phyloP scores from a whole-genome alignment of 805 yeast species.

The Candida boleticola region DNA sequence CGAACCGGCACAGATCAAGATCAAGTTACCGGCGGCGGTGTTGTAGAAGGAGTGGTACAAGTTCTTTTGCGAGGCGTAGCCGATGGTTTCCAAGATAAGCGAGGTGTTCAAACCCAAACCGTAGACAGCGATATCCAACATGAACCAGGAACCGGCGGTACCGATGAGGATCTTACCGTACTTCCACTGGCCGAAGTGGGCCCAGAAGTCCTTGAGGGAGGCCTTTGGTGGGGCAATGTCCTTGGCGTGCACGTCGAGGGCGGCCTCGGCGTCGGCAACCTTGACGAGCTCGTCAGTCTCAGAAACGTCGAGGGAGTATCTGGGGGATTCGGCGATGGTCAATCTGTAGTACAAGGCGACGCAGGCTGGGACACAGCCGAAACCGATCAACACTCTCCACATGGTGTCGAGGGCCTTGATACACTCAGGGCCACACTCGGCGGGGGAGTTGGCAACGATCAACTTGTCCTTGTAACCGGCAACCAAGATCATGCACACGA shows the following conservation, averaged over 20 bases:
- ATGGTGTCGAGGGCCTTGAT: slow-evolving; percentile 80
- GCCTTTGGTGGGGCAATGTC: slow-evolving; percentile 71
- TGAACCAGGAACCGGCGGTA: slow-evolving; percentile 90
- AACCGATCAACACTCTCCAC: slow-evolving; percentile 91
- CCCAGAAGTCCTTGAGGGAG: slow-evolving; percentile 66
- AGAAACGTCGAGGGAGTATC: slow-evolving; percentile 78
- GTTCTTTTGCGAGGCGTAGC: slow-evolving; percentile 70
- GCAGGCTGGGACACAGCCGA: slow-evolving; percentile 87
- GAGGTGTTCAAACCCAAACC: slow-evolving; percentile 87
- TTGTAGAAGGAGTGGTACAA: slow-evolving; percentile 71
- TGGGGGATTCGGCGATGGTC: slow-evolving; percentile 93
- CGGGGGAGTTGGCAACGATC: slow-evolving; percentile 49
- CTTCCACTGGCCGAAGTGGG: slow-evolving; percentile 83
- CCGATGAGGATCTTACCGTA: slow-evolving; percentile 80
- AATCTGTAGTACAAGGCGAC: slow-evolving; percentile 86
- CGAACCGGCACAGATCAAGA: slow-evolving; percentile 91
- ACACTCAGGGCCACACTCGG: slow-evolving; percentile 67
- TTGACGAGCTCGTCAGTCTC: slow-evolving; percentile 55
- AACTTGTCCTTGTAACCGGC: slow-evolving; percentile 72
- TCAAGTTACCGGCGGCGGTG: slow-evolving; percentile 88
- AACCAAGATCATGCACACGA: slow-evolving; percentile 73
- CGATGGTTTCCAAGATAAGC: slow-evolving; percentile 75
- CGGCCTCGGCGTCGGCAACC: slow-evolving; percentile 50
- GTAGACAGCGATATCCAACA: slow-evolving; percentile 85
- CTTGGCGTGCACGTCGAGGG: slow-evolving; percentile 33